These are phyloP conservation scores for Kingdonia uniflora DNA, from an alignment of 164 flowering plant species.

Conservation along the genomic window DNA sequence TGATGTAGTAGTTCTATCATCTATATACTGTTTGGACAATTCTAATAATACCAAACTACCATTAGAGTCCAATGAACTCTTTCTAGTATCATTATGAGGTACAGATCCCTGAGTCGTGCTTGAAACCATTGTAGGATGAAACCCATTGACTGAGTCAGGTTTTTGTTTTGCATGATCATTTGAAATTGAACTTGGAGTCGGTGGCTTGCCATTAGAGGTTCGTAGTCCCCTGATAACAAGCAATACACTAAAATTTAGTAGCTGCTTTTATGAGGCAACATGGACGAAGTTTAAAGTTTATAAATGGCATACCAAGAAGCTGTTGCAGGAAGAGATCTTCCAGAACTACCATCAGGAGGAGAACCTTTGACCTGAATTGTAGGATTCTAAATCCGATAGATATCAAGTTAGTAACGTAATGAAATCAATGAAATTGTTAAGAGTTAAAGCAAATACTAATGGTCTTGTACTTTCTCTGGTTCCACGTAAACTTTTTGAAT, in stretches of 20 bases:
- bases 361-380: conserved; percentile 33
- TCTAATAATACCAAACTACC: conserved; percentile 19
- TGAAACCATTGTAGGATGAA: conserved; percentile 29
- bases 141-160: conserved; percentile 24
- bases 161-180: conserved; percentile 43
- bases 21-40: conserved; percentile 17
- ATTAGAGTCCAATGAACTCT: conserved; percentile 20
- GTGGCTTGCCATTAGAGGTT: conserved; percentile 28
- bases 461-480: no score
- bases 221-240: conserved; percentile 62
- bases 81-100: conserved; percentile 29
- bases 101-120: conserved; percentile 19
- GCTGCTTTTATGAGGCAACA: no score
- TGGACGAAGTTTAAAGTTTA: background rate
- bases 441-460: background rate
- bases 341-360: conserved; percentile 66
- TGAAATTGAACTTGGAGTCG: conserved; percentile 24
- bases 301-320: conserved; percentile 60
- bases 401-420: background rate
- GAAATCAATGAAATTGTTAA: background rate
- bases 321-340: conserved; percentile 81
- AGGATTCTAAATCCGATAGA: conserved; percentile 31
- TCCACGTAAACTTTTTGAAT: no score
- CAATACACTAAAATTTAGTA: no score
- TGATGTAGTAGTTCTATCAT: conserved; percentile 4